A percentile compares a stretch with the other conserved stretches of the same genome.
phyloP scores from a whole-genome alignment of 345 rosid genomes.

The Populus deltoides region DNA sequence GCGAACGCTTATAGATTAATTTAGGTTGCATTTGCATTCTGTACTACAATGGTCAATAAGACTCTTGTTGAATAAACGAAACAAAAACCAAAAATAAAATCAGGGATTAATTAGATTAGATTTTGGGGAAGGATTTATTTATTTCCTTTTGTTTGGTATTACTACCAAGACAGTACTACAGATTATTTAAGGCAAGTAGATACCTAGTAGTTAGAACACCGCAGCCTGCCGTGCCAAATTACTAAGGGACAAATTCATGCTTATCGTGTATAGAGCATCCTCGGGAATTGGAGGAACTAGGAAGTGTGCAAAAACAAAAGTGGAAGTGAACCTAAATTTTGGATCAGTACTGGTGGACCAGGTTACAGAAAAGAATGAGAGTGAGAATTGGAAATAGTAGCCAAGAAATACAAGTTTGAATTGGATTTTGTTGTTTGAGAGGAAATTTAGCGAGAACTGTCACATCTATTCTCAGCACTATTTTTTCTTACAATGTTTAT shows the following conservation, averaged over 20 bases:
- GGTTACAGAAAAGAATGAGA: background rate
- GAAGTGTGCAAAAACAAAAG: slow-evolving; percentile 15
- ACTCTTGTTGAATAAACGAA: background rate
- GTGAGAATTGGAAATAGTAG: background rate
- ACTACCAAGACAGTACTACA: background rate
- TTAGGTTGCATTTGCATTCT: background rate
- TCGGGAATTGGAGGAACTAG: slow-evolving; percentile 54
- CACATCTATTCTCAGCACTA: background rate
- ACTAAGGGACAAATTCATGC: slow-evolving; percentile 45
- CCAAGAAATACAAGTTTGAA: background rate
- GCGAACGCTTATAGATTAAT: background rate
- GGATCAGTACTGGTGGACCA: background rate
- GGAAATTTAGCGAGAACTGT: too few relatives aligned
- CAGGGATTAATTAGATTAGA: background rate
- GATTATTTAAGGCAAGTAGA: slow-evolving; percentile 11
- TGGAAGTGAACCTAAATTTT: slow-evolving; percentile 18
- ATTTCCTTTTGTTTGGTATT: background rate
- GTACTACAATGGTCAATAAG: background rate
- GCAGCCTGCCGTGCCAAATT: slow-evolving; percentile 46
- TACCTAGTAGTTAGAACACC: slow-evolving; percentile 53
- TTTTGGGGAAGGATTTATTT: background rate
- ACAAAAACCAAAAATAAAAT: too few relatives aligned
- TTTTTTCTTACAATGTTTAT: background rate
- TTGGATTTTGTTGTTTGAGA: background rate
- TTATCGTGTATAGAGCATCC: slow-evolving; percentile 36